A percentile compares a stretch with the other conserved stretches of the same genome.
phyloP scores from a whole-genome alignment of 495 filamentous ascomycete species.

The Xylaria grammica region DNA sequence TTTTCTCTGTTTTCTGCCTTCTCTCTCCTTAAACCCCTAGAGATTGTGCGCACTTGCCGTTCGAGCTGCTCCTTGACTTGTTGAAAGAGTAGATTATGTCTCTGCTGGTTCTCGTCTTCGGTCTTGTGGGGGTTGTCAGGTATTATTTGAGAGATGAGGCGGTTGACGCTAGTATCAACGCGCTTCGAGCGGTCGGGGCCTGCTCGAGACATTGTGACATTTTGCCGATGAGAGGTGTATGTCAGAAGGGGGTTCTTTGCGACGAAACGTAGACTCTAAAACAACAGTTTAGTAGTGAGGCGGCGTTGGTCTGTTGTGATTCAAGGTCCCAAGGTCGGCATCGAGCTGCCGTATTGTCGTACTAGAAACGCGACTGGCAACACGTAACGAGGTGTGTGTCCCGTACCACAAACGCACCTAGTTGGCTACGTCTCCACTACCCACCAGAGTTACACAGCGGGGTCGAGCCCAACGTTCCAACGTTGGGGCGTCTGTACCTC shows the following conservation, averaged over 20 bases:
- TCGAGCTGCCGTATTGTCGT: no score
- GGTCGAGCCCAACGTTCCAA: not conserved
- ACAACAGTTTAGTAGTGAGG: no score
- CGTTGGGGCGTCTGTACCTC: not conserved
- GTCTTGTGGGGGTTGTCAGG: slow-evolving; percentile 55
- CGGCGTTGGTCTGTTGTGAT: no score
- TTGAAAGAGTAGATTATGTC: slow-evolving; percentile 57
- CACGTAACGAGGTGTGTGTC: no score
- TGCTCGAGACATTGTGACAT: slow-evolving; percentile 41
- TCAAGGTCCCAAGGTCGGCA: no score
- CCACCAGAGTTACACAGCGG: not conserved
- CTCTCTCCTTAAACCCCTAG: not conserved
- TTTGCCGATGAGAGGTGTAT: slow-evolving; percentile 20
- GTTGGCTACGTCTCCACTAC: not conserved
- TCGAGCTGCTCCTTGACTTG: slow-evolving; percentile 54
- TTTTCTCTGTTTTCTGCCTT: not conserved
- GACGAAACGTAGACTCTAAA: not conserved
- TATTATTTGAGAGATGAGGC: slow-evolving; percentile 60
- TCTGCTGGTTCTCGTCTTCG: slow-evolving; percentile 54
- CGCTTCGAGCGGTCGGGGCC: slow-evolving; percentile 39
- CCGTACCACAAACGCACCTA: no score
- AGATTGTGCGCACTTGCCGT: slow-evolving; percentile 40
- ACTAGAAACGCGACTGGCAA: not conserved
- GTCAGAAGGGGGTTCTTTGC: not conserved
- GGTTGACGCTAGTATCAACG: slow-evolving; percentile 56